A percentile compares a stretch with the other conserved stretches of the same genome.
phyloP scores from a whole-genome alignment of 345 rosid genomes.

The Camelina hispida region DNA sequence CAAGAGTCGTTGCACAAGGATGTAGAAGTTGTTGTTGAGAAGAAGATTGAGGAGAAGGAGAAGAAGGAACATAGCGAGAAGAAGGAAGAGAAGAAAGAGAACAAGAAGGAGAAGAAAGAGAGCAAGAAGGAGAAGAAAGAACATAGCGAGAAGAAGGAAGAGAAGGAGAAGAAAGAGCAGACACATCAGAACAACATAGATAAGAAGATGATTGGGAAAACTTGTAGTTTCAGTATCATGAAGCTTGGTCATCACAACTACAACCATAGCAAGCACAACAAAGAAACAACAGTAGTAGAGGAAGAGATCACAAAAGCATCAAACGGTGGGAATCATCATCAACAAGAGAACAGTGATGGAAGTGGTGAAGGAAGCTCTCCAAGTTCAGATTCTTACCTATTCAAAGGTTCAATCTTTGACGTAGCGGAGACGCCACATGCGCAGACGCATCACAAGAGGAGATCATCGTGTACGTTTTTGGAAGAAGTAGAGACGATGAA shows the following conservation, averaged over 20 bases:
- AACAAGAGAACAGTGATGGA: constrained; percentile 25
- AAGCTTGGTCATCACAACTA: constrained; percentile 47
- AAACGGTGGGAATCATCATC: constrained; percentile 10
- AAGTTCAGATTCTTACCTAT: constrained; percentile 47
- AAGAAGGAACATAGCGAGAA: not conserved
- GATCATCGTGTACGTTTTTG: constrained; percentile 47
- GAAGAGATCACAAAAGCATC: constrained; percentile 28
- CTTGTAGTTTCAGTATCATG: constrained; percentile 59
- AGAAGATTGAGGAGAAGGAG: constrained; percentile 24
- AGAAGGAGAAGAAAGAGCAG: constrained; percentile 40
- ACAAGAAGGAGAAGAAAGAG: constrained; percentile 44
- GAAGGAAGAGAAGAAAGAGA: constrained; percentile 25
- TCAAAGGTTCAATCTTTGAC: constrained; percentile 82
- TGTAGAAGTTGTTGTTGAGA: constrained; percentile 30
- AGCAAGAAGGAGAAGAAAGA: constrained; percentile 39
- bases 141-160: constrained; percentile 31
- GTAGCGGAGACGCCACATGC: constrained; percentile 56
- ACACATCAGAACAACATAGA: constrained; percentile 24
- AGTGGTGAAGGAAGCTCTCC: constrained; percentile 39
- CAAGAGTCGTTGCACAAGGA: constrained; percentile 45
- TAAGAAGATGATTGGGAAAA: constrained; percentile 50
- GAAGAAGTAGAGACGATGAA: constrained; percentile 52
- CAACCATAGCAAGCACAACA: constrained; percentile 39
- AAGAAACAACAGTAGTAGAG: constrained; percentile 43
- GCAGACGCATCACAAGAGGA: constrained; percentile 49